Evolutionary conservation across 441 rosid species (phyloP), one percentile per base, ranked within the genome.

Genomic region (Jatropha multifida): DNA sequence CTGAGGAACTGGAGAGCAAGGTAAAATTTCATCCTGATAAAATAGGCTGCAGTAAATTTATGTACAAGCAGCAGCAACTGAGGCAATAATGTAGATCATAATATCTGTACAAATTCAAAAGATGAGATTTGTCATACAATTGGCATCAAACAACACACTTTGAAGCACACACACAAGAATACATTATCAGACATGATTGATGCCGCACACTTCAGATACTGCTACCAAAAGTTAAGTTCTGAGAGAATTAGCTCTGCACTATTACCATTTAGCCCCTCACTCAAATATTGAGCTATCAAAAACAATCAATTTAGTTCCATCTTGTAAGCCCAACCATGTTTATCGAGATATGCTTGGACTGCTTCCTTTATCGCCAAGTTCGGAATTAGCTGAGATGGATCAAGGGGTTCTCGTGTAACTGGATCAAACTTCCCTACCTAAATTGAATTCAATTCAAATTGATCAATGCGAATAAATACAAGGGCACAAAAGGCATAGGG

Each of bases 381-480:
- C 2, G 92, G 82, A 48, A 90, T 79, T 17, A 95, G 88, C 65
- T 92, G 92, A 13, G 88, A 83, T 59, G 76, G 78, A 51, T 79
- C 52, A 0, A 95, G 88, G 4, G 85, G 82, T 71, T 89, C 93
- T 1, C 90, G 94, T 0, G 99, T 92, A 51, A 87, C 37, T 20
- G 99, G 99, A 86, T 95, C 99, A 78, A 93, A 95, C n/a, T 70
- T 83, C 26, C 99, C 98, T 64, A 90, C 97, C 98, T 95, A 78
- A 1, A 75, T 62, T 44, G 46, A 11, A 23, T 40, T 17, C 37
- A 66, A 55, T 61, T 40, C 18, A n/a, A 51, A 44, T 44, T 10
- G 14, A 75, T 81, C 48, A 65, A 44, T 61, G 44, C 10, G 40
- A 8, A 15, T 61, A 68, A 55, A 70, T 2, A 15, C 38, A 67